Conservation (phyloP, 257 asterid species). For the Striga asiatica region DNA sequence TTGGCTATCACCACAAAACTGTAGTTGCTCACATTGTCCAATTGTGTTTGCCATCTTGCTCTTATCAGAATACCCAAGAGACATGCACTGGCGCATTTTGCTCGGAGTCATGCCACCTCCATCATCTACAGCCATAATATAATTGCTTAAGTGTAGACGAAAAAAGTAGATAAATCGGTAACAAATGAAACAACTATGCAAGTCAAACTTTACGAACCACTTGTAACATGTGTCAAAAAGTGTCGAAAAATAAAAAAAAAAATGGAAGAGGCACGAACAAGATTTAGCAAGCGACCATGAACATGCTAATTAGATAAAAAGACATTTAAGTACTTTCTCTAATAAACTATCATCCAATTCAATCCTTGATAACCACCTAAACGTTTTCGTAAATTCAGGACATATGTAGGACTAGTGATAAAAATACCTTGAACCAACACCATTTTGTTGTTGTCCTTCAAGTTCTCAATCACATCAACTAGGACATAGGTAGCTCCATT, state of each 20-base stretch:
- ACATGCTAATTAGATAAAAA: no score
- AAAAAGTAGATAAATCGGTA: not conserved
- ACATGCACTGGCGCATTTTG: conserved; percentile 72
- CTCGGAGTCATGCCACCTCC: conserved; percentile 91
- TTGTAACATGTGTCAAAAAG: not conserved
- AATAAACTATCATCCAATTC: no score
- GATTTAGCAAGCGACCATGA: not conserved
- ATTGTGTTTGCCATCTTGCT: conserved; percentile 58
- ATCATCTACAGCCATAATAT: conserved; percentile 41
- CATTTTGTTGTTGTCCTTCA: conserved; percentile 39
- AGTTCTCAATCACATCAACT: conserved; percentile 44
- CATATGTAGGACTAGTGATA: not conserved
- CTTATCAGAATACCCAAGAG: conserved; percentile 73
- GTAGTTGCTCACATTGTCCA: conserved; percentile 62
- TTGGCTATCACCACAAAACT: not conserved
- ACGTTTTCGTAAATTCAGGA: not conserved
- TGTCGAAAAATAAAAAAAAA: not conserved
- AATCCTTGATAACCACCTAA: no score
- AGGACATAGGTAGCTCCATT: conserved; percentile 63
- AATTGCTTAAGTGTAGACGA: not conserved
- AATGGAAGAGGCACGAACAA: not conserved
- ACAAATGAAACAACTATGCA: not conserved
- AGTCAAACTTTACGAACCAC: not conserved
- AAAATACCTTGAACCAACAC: conserved; percentile 53
- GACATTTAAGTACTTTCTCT: no score